Percentiles rank a stretch among this genome's conserved stretches.
Evolutionary conservation across 495 filamentous ascomycete genomes (phyloP).

Genomic region (Aspergillus cristatus): DNA sequence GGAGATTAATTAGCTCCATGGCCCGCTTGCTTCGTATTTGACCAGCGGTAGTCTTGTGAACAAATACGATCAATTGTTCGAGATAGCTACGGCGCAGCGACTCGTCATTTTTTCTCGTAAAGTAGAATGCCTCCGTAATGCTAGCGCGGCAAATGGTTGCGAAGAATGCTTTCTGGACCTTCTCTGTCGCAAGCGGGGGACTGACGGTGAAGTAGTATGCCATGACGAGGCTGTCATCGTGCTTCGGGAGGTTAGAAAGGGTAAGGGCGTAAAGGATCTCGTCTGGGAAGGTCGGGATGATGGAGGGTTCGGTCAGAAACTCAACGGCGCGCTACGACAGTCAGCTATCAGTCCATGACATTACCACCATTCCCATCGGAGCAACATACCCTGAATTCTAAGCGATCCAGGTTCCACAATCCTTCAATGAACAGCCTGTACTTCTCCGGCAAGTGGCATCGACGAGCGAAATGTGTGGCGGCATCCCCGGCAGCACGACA

Average conservation of each 20-base stretch:
- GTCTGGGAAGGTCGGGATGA: constrained; percentile 71
- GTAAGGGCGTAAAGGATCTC: constrained; percentile 68
- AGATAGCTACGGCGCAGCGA: constrained; percentile 51
- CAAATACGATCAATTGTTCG: constrained; percentile 54
- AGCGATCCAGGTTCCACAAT: constrained; percentile 68
- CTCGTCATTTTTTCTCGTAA: constrained; percentile 55
- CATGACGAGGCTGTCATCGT: constrained; percentile 56
- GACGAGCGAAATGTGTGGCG: constrained; percentile 41
- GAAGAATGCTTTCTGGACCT: constrained; percentile 55
- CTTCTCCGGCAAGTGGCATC: constrained; percentile 52
- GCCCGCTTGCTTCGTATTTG: constrained; percentile 44
- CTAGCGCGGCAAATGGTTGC: constrained; percentile 55
- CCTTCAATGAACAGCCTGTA: constrained; percentile 71
- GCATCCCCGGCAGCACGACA: constrained; percentile 46
- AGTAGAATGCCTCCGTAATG: constrained; percentile 65
- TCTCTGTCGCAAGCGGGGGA: constrained; percentile 50
- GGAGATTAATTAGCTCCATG: constrained; percentile 61
- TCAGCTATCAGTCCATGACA: constrained; percentile 8
- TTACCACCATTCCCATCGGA: background rate
- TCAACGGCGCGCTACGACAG: constrained; percentile 51
- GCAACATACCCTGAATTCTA: constrained; percentile 50
- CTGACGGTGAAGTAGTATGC: constrained; percentile 68
- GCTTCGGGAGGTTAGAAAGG: constrained; percentile 42
- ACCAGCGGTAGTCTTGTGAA: constrained; percentile 38
- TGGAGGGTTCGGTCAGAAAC: constrained; percentile 62